Base-by-base conservation (phyloP, 1,139 yeast genomes). In the Suhomyces yuchorum region DNA sequence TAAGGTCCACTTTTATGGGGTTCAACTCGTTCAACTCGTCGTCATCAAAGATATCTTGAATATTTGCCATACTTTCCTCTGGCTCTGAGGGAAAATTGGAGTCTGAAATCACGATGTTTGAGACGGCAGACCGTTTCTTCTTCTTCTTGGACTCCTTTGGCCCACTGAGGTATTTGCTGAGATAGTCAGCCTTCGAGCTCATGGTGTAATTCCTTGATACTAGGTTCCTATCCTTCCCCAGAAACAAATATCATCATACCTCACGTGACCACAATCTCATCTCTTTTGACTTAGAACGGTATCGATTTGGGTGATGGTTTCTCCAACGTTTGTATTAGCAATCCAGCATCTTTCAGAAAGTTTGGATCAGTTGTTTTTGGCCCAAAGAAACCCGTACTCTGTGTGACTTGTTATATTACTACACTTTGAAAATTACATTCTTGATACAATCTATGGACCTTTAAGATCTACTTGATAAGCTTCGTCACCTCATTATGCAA, bases 401-500 rank as follows among this genome's bases (percentile, higher is more conserved):
- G n/a, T n/a, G n/a, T n/a, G n/a, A n/a, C n/a, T n/a, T n/a, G n/a
- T n/a, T n/a, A n/a, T n/a, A n/a, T n/a, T n/a, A n/a, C n/a, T n/a
- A n/a, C n/a, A n/a, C n/a, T n/a, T n/a, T n/a, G n/a, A n/a, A n/a
- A n/a, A 23, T 37, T 37, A 23, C 20, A 35, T 35, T 14, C 4
- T 22, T 37, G 12, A 30, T 30, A 30, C 34, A 14, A 23, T 17
- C 39, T 14, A 37, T 36, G 15, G 37, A 37, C 30, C 37, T 35
- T 24, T 19, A 24, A 17, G 32, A 11, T 42, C 30, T 22, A 37
- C 48, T 50, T 53, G 42, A 49, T 39, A 24, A 53, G 42, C 42
- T 49, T 54, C 39, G 41, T 49, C 23, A 85, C 85, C 49, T 82
- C 84, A 57, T 86, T 91, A 67, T 93, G 98, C 46, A 90, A 70